phyloP scores from a whole-genome alignment of 805 yeast species.

The Danielia oregonensis region DNA sequence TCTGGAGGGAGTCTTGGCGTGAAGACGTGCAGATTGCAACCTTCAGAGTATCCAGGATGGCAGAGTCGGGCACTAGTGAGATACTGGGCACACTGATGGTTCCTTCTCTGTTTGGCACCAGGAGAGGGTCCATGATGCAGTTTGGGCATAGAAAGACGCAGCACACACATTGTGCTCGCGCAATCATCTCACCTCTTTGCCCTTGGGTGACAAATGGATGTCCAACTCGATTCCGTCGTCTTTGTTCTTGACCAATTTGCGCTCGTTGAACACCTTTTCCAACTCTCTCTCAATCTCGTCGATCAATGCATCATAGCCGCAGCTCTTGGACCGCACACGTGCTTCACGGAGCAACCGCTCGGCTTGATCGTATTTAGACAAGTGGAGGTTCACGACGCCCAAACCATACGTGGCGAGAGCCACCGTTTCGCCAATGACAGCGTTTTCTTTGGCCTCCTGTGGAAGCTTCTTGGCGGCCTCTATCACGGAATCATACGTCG shows the following conservation, averaged over 20 bases:
- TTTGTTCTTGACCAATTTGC: constrained; percentile 14
- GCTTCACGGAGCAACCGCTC: constrained; percentile 64
- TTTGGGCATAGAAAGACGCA: too few species aligned
- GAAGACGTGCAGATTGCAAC: too few species aligned
- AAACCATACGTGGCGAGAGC: constrained; percentile 82
- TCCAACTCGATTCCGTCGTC: constrained; percentile 22
- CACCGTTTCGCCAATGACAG: constrained; percentile 54
- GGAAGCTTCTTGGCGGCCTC: constrained; percentile 30
- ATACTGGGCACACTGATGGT: too few species aligned
- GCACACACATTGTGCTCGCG: too few species aligned
- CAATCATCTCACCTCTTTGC: too few species aligned
- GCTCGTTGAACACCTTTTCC: constrained; percentile 44
- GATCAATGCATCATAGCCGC: constrained; percentile 60
- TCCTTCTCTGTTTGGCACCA: too few species aligned
- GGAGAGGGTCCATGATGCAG: too few species aligned
- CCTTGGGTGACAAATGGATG: too few species aligned
- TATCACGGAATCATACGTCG: constrained; percentile 35
- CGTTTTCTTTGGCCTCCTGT: constrained; percentile 18
- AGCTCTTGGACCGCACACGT: constrained; percentile 61
- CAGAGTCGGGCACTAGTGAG: too few species aligned
- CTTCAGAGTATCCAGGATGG: too few species aligned
- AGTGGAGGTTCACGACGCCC: constrained; percentile 73
- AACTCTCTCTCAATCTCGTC: constrained; percentile 66
- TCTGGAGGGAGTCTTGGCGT: too few species aligned
- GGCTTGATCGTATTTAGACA: constrained; percentile 54